Evolutionary conservation across 257 asterid species (phyloP).

Genomic region (Oldenlandia corymbosa): DNA sequence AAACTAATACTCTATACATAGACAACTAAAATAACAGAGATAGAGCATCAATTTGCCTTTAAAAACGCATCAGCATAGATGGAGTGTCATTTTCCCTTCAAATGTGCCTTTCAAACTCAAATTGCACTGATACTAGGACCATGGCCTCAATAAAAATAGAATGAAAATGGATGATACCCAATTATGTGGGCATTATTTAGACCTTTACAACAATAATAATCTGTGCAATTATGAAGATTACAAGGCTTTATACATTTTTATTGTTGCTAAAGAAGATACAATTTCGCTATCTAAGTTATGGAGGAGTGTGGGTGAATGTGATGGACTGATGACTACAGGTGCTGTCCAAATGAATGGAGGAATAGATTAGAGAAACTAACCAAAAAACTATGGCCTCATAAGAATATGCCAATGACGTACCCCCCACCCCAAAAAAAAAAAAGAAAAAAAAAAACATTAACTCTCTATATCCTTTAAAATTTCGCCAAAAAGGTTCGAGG

Average conservation of each 20-base stretch:
- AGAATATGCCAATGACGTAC: constrained; percentile 5
- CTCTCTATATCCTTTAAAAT: constrained; percentile 6
- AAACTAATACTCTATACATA: no score
- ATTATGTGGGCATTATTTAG: constrained; percentile 6
- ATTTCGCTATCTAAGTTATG: constrained; percentile 14
- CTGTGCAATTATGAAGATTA: constrained; percentile 9
- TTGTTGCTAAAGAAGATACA: constrained; percentile 8
- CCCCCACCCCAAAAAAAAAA: no score
- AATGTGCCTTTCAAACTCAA: no score
- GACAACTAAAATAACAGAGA: no score
- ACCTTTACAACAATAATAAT: constrained; percentile 2
- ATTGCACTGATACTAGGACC: background rate
- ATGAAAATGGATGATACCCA: no score
- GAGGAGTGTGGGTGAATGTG: no score
- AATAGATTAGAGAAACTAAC: background rate
- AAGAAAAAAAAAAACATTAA: background rate
- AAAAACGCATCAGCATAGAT: no score
- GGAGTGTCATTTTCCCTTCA: no score
- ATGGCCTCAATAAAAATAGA: background rate
- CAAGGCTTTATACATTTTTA: constrained; percentile 8
- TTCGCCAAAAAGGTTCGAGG: constrained; percentile 5
- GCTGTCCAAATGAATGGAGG: constrained; percentile 20
- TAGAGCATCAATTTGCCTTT: no score
- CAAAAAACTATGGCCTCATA: constrained; percentile 12
- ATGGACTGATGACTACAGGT: background rate